Evolutionary conservation across 2,329 filamentous ascomycete species (phyloP), one percentile per base, ranked within the genome.

Genomic region (Colletotrichum chlorophyti): DNA sequence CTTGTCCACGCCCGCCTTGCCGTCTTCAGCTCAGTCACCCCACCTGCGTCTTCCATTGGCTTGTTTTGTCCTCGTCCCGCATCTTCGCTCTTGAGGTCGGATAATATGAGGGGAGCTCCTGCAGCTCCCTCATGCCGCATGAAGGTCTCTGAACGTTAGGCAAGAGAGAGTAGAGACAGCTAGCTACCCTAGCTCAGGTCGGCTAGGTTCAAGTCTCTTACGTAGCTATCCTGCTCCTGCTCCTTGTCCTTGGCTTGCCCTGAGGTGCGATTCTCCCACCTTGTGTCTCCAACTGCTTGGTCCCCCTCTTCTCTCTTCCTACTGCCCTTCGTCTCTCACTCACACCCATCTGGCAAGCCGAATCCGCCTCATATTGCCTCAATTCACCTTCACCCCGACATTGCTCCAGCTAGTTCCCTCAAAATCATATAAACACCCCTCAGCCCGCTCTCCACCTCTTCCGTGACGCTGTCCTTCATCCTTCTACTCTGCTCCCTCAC

Each of bases 1-100:
- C 48, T 51, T 51, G 17, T 40, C 35, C 48, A n/a, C n/a, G n/a
- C 48, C 48, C 48, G 48, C 48, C 48, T 51, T 42, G n/a, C 48
- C 48, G 37, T 35, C 24, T 51, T 42, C 48, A 48, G 34, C 32
- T 10, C 15, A 27, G 15, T 29, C 42, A 45, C 27, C 42, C 42
- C 42, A 45, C 42, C 23, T 45, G 40, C 40, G 37, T 31, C 45
- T 37, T 21, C 32, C 45, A 48, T 26, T 26, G 32, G n/a, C 14
- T 34, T 35, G 24, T 21, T 27, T 17, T 37, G 21, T 31, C 29
- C 23, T 19, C 24, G 24, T n/a, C 17, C 27, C 6, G n/a, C n/a
- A n/a, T n/a, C n/a, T n/a, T n/a, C n/a, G n/a, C n/a, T n/a, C n/a
- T n/a, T n/a, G n/a, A n/a, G n/a, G n/a, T n/a, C n/a, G n/a, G n/a